Evolutionary conservation across 805 yeast species (phyloP), one percentile per base, ranked within the genome.

Genomic region (Isabelozyma gotoi): DNA sequence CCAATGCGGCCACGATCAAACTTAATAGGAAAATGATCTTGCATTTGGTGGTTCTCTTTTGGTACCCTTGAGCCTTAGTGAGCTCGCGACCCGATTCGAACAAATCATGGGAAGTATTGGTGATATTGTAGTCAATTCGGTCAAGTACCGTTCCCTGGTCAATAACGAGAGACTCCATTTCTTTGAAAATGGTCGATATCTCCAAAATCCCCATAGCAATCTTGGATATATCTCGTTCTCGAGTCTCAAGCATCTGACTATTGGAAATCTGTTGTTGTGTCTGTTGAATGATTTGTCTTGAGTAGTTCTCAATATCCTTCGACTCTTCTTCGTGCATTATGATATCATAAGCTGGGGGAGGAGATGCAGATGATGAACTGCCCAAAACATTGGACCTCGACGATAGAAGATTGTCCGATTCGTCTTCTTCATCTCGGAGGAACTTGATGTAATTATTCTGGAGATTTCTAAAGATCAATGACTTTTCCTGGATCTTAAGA

Each of bases 101-200:
- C 46, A 92, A 77, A 50, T 89, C 85, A 29, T 80, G 80, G 2
- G 80, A 84, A n/a, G 96, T 85, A 46, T 82, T 82, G 47, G 85
- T 85, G 46, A 94, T 68, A 59, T 94, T 94, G 62, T 92, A 94
- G 64, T 92, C 99, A 44, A 94, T 92, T 52, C 97, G 73, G 65
- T 94, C 99, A 46, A 94, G 73, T 36, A 94, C 77, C 0, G 97
- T 88, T 1, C 99, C 99, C 65, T 94, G 99, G 57, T 94, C 98
- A 43, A 94, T 85, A 35, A 94, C 88, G 76, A 94, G 74, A 32
- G 82, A 80, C 57, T 95, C 97, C 78, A 94, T 79, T 57, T 94
- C 98, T 60, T 86, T 85, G 71, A 94, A 94, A 36, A 94, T 92
- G 1, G 92, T 88, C 21, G 95, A 86, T 1, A 94, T 88, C 60